Conservation (phyloP, 1,139 yeast species). For the Wickerhamiella infanticola region DNA sequence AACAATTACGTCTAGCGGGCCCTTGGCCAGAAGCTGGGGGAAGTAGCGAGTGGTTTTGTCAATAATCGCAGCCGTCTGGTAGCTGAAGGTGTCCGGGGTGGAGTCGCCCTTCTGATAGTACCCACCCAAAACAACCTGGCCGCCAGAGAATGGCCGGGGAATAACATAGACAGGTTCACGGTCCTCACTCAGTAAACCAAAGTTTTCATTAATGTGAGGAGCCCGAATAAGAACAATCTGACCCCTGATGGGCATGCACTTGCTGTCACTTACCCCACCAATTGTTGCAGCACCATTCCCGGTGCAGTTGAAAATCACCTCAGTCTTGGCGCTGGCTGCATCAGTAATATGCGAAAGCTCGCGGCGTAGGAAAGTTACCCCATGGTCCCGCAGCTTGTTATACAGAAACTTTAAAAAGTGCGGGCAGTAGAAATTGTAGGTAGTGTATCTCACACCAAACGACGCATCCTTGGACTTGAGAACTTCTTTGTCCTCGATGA, state of each 20-base stretch:
- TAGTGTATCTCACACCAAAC: slow-evolving; percentile 38
- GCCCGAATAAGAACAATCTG: slow-evolving; percentile 52
- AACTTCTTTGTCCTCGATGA: slow-evolving; percentile 23
- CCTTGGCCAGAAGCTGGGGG: slow-evolving; percentile 37
- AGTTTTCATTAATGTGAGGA: slow-evolving; percentile 20
- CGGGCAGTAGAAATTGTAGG: slow-evolving; percentile 61
- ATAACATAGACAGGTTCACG: slow-evolving; percentile 40
- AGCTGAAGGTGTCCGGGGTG: slow-evolving; percentile 38
- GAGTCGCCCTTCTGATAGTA: slow-evolving; percentile 43
- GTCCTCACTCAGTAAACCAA: slow-evolving; percentile 11
- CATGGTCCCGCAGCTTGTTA: slow-evolving; percentile 28
- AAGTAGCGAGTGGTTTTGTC: slow-evolving; percentile 37
- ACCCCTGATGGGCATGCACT: slow-evolving; percentile 49
- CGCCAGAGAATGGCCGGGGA: slow-evolving; percentile 48
- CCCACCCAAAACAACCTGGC: slow-evolving; percentile 55
- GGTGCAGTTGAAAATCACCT: slow-evolving; percentile 48
- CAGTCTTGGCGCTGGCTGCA: slow-evolving; percentile 31
- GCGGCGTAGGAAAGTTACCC: slow-evolving; percentile 35
- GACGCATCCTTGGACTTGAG: slow-evolving; percentile 30
- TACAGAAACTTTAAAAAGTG: slow-evolving; percentile 34
- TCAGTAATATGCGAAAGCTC: slow-evolving; percentile 38
- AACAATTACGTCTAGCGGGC: slow-evolving; percentile 34
- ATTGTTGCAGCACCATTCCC: slow-evolving; percentile 47
- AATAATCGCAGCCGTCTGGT: slow-evolving; percentile 43
- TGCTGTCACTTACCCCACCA: slow-evolving; percentile 41